Conservation (phyloP, 768 basidiomycete species). For the Pholiota microspora region DNA sequence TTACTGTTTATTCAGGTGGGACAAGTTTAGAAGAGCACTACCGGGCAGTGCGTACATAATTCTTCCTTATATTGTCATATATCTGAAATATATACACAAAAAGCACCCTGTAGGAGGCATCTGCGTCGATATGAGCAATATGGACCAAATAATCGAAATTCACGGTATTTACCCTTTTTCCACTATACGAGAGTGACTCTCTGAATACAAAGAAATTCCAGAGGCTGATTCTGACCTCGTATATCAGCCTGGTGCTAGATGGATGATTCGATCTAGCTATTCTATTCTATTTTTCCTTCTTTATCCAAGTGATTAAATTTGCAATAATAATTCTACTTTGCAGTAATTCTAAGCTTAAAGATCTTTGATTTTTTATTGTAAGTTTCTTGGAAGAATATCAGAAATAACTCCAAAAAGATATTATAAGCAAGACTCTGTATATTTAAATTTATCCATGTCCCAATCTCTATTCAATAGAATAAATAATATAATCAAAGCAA, state of each 20-base stretch:
- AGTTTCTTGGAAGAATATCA: constrained; percentile 26
- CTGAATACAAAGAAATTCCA: too few relatives aligned
- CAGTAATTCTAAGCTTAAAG: constrained; percentile 15
- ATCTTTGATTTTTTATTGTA: constrained; percentile 20
- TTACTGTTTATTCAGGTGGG: constrained; percentile 78
- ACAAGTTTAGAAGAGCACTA: constrained; percentile 82
- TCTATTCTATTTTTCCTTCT: constrained; percentile 25
- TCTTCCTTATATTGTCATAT: background rate
- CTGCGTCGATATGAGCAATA: constrained; percentile 73
- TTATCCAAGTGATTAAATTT: constrained; percentile 26
- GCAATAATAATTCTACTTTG: constrained; percentile 26
- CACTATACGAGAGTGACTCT: too few relatives aligned
- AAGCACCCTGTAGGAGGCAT: constrained; percentile 59
- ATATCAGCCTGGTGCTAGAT: constrained; percentile 70
- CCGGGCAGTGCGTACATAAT: constrained; percentile 45
- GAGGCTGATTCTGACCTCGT: constrained; percentile 72
- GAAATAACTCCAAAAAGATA: constrained; percentile 22
- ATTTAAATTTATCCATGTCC: constrained; percentile 33
- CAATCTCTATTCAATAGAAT: constrained; percentile 33
- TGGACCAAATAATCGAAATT: constrained; percentile 78
- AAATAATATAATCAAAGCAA: too few relatives aligned
- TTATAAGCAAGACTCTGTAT: constrained; percentile 24
- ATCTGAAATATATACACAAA: background rate
- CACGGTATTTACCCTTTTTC: constrained; percentile 45
- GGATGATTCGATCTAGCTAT: constrained; percentile 42